phyloP scores from a whole-genome alignment of 352 stramenopile species.

The Globisporangium iwayamae region DNA sequence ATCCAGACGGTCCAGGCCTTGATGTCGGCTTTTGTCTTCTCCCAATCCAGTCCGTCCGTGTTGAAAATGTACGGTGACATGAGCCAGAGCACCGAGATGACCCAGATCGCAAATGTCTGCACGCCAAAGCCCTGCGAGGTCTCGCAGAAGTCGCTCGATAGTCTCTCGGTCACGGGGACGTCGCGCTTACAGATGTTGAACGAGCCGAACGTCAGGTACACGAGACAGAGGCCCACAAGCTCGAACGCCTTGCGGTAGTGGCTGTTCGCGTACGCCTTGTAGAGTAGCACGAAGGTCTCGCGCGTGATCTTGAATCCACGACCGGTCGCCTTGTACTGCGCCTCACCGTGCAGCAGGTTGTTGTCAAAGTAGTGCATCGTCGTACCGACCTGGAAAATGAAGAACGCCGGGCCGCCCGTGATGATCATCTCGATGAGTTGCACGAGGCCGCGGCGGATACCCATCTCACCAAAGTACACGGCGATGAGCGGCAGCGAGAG shows the following conservation, averaged over 20 bases:
- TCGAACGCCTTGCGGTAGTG: conserved; percentile 83
- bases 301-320: conserved; percentile 84
- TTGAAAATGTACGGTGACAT: conserved; percentile 84
- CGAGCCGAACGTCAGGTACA: conserved; percentile 70
- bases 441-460: conserved; percentile 57
- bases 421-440: conserved; percentile 80
- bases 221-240: conserved; percentile 63
- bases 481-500: conserved; percentile 73
- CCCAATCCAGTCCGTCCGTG: conserved; percentile 80
- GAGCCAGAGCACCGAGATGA: conserved; percentile 70
- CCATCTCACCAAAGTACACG: conserved; percentile 82
- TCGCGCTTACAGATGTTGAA: conserved; percentile 64
- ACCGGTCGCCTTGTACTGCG: conserved; percentile 78
- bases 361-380: conserved; percentile 88
- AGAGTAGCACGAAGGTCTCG: conserved; percentile 78
- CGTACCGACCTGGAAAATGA: conserved; percentile 79
- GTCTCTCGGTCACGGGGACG: conserved; percentile 31
- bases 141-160: conserved; percentile 59
- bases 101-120: conserved; percentile 80
- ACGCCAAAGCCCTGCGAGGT: conserved; percentile 76
- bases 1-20: conserved; percentile 76
- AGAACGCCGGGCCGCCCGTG: conserved; percentile 67
- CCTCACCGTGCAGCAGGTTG: conserved; percentile 74
- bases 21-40: conserved; percentile 82
- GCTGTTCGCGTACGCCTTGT: conserved; percentile 70